These are phyloP conservation scores for Pichia phayaonensis DNA, from an alignment of 805 yeast species.

Conservation along the genomic window DNA sequence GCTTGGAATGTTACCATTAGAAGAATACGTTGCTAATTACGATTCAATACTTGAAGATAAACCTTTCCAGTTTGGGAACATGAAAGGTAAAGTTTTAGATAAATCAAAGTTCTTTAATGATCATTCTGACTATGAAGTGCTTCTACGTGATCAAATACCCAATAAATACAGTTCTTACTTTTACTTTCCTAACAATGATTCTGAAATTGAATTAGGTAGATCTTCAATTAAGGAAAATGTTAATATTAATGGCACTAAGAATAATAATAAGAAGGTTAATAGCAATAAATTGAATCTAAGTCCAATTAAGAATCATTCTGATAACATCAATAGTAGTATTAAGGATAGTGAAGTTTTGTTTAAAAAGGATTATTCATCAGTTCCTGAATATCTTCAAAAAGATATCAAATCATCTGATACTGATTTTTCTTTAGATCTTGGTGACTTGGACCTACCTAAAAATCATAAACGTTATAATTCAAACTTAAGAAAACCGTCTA, in stretches of 20 bases:
- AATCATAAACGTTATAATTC: neutral
- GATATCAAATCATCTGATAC: neutral
- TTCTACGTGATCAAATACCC: constrained; percentile 25
- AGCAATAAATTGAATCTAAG: constrained; percentile 21
- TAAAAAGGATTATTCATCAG: neutral
- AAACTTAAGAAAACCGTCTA: neutral
- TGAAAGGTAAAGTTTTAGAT: constrained; percentile 22
- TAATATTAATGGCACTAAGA: constrained; percentile 6
- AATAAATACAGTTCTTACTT: constrained; percentile 22
- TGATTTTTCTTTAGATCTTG: constrained; percentile 1
- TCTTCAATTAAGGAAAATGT: neutral
- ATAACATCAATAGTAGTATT: constrained; percentile 1
- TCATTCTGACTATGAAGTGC: constrained; percentile 23
- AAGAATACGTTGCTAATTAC: constrained; percentile 24
- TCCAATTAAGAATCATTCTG: constrained; percentile 16
- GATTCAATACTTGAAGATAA: constrained; percentile 19
- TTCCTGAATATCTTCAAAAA: neutral
- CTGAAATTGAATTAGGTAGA: constrained; percentile 24
- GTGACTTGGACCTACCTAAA: neutral
- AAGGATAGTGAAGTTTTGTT: constrained; percentile 3
- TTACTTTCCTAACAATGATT: neutral
- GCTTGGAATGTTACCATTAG: constrained; percentile 24
- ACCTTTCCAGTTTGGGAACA: constrained; percentile 25
- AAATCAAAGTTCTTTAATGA: constrained; percentile 18
- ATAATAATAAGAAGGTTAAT: constrained; percentile 24